Conservation (phyloP, 148 eudicot genomes). For the Camellia sinensis region DNA sequence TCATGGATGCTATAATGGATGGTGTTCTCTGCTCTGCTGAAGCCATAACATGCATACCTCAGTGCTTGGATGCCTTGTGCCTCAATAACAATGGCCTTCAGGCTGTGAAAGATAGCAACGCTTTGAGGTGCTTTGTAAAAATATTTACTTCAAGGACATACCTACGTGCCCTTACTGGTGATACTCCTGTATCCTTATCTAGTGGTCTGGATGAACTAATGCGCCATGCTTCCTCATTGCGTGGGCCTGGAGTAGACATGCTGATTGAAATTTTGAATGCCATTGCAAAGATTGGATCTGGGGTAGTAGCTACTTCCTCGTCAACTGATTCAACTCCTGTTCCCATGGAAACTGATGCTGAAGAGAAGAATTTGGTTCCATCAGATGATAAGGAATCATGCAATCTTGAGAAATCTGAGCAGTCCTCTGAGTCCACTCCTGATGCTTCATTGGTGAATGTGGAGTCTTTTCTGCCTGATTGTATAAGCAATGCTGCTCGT, state of each 20-base stretch:
- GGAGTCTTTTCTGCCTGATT: constrained; percentile 84
- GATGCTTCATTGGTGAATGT: constrained; percentile 49
- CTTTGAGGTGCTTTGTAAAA: constrained; percentile 91
- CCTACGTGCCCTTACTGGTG: constrained; percentile 79
- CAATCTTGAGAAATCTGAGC: constrained; percentile 46
- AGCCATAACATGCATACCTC: constrained; percentile 95
- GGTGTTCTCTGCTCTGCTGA: constrained; percentile 91
- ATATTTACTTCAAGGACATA: constrained; percentile 83
- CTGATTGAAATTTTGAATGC: constrained; percentile 77
- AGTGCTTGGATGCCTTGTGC: constrained; percentile 95
- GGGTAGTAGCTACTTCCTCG: constrained; percentile 44
- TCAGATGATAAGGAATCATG: constrained; percentile 37
- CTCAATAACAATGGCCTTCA: constrained; percentile 88
- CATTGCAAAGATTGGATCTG: constrained; percentile 67
- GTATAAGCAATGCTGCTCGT: constrained; percentile 80
- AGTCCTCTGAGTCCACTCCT: constrained; percentile 39
- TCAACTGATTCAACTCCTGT: constrained; percentile 52
- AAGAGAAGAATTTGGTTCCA: constrained; percentile 36
- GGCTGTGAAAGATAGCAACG: constrained; percentile 85
- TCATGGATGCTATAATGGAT: constrained; percentile 86
- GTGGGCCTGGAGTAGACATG: constrained; percentile 91
- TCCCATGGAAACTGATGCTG: constrained; percentile 89
- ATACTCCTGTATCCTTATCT: constrained; percentile 79
- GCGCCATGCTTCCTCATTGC: constrained; percentile 88
- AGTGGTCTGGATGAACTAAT: constrained; percentile 95